Base-by-base conservation (phyloP, 192 early-diverging fungal species). In the Backusella psychrophila region DNA sequence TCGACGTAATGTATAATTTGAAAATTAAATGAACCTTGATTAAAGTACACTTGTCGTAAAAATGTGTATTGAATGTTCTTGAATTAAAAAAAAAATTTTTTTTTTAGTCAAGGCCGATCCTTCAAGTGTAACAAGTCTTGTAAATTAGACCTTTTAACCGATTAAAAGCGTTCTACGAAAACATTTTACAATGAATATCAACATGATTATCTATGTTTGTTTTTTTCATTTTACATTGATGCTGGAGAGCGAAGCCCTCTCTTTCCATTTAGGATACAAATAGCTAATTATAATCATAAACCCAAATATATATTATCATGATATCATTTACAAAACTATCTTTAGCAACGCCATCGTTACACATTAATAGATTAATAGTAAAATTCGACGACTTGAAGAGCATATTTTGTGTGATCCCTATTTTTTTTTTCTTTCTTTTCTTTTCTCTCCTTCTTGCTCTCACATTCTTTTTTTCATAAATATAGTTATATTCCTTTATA, bases 331-430 rank as follows among this genome's bases (percentile, higher is more conserved):
- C 6, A 63, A 63, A 29, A 63, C 23, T 63, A 63, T 63, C 56
- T 63, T 63, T 63, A 63, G 56, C 23, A 63, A 14, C 56, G 23
- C 23, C 21, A 12, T 14, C 3, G 56, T 63, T 63, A 63, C 56
- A 63, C 56, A 63, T 63, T 63, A 63, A 63, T 63, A 63, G 56
- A 63, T 63, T 63, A 63, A 63, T 63, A 63, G 56, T 29, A 26
- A 11, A 31, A 23, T 63, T 23, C 11, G 56, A 29, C 23, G 8
- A 14, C 56, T 63, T 4, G 46, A 49, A 49, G 46, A 49, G 4
- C 46, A 49, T n/a, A 49, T 49, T 49, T 49, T 49, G 19, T 49
- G 46, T 49, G 46, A 49, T 49, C 46, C 46, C 46, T 49, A 49
- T 49, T 49, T 49, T 66, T 66, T 33, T 67, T 67, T 67, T 19